phyloP scores from a whole-genome alignment of 345 rosid genomes.

The Aquilaria yunnanensis region DNA sequence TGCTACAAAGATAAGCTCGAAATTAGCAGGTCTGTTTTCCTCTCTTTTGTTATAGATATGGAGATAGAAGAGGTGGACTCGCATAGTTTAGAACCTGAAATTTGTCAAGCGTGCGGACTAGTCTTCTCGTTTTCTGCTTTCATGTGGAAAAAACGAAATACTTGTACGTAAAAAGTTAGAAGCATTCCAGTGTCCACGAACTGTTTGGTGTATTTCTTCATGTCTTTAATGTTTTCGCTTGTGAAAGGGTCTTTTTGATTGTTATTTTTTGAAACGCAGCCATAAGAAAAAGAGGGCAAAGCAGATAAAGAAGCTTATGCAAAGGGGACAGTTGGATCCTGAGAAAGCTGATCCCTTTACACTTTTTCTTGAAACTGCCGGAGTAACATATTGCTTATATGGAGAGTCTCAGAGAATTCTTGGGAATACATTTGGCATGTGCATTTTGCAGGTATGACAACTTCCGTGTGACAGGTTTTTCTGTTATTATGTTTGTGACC shows the following conservation, averaged over 20 bases:
- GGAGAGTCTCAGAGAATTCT: slow-evolving; percentile 84
- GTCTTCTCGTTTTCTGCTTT: too few species aligned
- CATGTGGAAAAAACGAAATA: not conserved
- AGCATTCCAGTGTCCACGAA: not conserved
- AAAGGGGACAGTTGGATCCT: slow-evolving; percentile 85
- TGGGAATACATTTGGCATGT: slow-evolving; percentile 96
- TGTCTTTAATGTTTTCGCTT: not conserved
- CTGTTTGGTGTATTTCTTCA: not conserved
- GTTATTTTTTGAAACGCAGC: slow-evolving; percentile 38
- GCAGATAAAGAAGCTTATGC: slow-evolving; percentile 79
- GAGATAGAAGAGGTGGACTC: not conserved
- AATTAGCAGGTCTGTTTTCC: slow-evolving; percentile 73
- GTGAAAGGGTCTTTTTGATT: not conserved
- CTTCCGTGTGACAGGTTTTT: not conserved
- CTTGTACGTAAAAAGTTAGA: not conserved
- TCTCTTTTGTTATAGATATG: not conserved
- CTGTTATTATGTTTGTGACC: not conserved
- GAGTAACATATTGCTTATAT: slow-evolving; percentile 83
- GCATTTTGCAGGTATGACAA: slow-evolving; percentile 74
- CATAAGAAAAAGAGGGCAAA: slow-evolving; percentile 83
- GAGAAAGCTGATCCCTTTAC: slow-evolving; percentile 90
- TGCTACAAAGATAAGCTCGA: slow-evolving; percentile 95
- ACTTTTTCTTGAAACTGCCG: slow-evolving; percentile 82
- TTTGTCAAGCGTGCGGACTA: too few species aligned
- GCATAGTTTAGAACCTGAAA: too few species aligned